Evolutionary conservation across 73 alveolate genomes (phyloP), one percentile per base, ranked within the genome.

Genomic region (Urostyla sp.): DNA sequence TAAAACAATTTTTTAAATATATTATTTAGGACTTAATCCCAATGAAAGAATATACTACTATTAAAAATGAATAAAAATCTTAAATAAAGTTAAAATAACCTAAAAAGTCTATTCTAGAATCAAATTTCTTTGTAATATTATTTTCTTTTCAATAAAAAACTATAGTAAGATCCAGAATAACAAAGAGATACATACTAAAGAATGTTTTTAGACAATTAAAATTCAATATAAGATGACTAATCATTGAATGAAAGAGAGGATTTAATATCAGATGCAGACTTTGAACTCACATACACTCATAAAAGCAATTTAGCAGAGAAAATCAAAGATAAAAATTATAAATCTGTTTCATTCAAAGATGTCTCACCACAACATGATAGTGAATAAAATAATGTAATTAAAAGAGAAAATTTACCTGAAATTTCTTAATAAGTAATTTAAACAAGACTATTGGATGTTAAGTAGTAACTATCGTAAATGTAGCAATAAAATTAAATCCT

Each of bases 111-210:
- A 63, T 63, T 20, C 31, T 63, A 13, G 79, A 63, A 43, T 57
- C 37, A 43, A 60, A 63, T 32, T 43, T 63, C n/a, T 63, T 63
- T 63, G 50, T 28, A 38, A 23, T 11, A 11, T 7, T 55, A 23
- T 55, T 6, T 26, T 23, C 31, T 27, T 13, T 55, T n/a, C n/a
- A n/a, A n/a, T n/a, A n/a, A n/a, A 23, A 11, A 6, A 23, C 31
- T 11, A 7, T 55, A 55, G 72, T 40, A 27, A 27, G 79, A 63
- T 63, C 79, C 58, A 13, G 79, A 63, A 43, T 57, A 63, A 46
- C 61, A 63, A 38, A 63, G 79, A 63, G 79, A 63, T 26, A 34
- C 28, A 31, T 38, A 37, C 16, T 37, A 43, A 6, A 18, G 79
- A 16, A 63, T 63, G 79, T 63, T 63, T 63, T 2, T 63, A 35